These are phyloP conservation scores for Citrus maxima DNA, from an alignment of 345 rosid genomes.

Conservation along the genomic window DNA sequence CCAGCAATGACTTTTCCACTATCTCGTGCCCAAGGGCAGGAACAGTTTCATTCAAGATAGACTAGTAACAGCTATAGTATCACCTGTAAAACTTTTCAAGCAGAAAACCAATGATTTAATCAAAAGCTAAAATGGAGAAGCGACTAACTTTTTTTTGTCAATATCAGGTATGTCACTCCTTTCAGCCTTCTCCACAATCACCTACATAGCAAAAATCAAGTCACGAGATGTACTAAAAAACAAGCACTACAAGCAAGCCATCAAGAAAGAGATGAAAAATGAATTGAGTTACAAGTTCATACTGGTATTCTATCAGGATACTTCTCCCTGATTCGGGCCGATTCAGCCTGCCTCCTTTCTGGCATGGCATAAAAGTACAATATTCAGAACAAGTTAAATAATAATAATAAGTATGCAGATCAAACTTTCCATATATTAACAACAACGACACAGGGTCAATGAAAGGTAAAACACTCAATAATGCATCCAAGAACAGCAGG, in stretches of 20 bases:
- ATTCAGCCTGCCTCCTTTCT: conserved; percentile 74
- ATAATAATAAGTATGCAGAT: neutral
- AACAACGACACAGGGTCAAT: neutral
- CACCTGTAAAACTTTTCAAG: neutral
- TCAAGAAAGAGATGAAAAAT: neutral
- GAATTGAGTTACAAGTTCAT: conserved; percentile 11
- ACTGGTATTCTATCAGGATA: conserved; percentile 79
- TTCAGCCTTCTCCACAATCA: conserved; percentile 52
- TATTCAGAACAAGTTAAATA: neutral
- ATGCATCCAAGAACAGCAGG: neutral
- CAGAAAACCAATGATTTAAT: neutral
- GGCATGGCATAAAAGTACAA: neutral
- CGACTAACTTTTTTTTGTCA: conserved; percentile 47
- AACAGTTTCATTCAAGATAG: neutral
- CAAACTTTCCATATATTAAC: neutral
- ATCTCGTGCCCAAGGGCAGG: neutral
- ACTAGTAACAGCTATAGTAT: neutral
- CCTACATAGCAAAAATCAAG: conserved; percentile 21
- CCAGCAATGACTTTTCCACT: neutral
- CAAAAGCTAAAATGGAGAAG: neutral
- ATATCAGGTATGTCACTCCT: conserved; percentile 48
- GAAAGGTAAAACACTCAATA: neutral
- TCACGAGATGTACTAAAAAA: neutral
- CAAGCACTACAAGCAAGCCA: neutral
- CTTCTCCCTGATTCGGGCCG: conserved; percentile 62